Percentiles rank a stretch among this genome's conserved stretches.
phyloP scores from a whole-genome alignment of 257 asterid species.

The Capsicum baccatum region DNA sequence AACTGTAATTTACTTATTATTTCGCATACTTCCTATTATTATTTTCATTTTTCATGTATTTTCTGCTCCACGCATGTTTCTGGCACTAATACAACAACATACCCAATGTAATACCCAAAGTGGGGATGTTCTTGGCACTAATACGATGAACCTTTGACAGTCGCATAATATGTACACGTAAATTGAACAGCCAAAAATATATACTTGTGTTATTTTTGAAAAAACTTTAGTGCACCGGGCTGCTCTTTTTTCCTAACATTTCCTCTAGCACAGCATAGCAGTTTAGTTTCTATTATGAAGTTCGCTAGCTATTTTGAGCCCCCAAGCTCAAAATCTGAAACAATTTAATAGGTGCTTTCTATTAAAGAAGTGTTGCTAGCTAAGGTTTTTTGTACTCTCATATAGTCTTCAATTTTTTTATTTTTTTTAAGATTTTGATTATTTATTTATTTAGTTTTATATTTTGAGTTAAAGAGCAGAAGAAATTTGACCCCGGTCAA shows the following conservation, averaged over 20 bases:
- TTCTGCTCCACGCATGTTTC: background rate
- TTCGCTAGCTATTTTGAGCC: background rate
- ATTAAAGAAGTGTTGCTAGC: background rate
- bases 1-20: background rate
- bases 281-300: slow-evolving; percentile 13
- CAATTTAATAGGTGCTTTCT: background rate
- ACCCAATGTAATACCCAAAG: too few relatives aligned
- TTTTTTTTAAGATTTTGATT: background rate
- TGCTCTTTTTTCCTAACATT: background rate
- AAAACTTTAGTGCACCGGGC: too few relatives aligned
- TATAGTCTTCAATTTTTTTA: background rate
- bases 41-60: background rate
- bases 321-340: background rate
- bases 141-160: background rate
- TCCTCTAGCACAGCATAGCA: slow-evolving; percentile 13
- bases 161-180: background rate
- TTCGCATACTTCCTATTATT: background rate
- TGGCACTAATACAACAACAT: background rate
- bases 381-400: background rate
- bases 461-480: background rate
- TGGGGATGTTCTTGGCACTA: background rate
- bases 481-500: background rate
- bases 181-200: background rate
- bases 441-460: slow-evolving; percentile 1
- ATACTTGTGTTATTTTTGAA: background rate